Conservation (phyloP, 2,329 filamentous ascomycete genomes). For the Alternaria infectoria region DNA sequence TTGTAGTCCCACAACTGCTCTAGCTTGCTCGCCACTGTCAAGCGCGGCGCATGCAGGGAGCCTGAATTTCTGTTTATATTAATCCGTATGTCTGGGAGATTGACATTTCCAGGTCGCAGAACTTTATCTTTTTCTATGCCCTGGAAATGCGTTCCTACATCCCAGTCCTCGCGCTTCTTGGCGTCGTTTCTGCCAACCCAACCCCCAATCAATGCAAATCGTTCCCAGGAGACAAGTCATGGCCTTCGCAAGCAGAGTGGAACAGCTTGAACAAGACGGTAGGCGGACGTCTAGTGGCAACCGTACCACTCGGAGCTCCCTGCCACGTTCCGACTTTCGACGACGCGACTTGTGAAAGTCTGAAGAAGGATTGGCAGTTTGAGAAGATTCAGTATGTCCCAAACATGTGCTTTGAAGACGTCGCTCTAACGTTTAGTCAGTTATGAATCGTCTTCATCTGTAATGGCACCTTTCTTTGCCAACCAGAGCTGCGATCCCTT, state of each 20-base stretch:
- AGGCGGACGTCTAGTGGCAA: slow-evolving; percentile 24
- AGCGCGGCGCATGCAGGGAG: background rate
- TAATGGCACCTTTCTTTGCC: slow-evolving; percentile 32
- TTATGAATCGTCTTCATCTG: slow-evolving; percentile 30
- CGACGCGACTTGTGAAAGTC: slow-evolving; percentile 16
- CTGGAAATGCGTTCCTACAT: slow-evolving; percentile 3
- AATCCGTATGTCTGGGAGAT: background rate
- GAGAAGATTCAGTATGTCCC: slow-evolving; percentile 21
- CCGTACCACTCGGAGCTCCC: slow-evolving; percentile 27
- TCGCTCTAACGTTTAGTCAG: slow-evolving; percentile 1
- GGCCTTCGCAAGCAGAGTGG: slow-evolving; percentile 27
- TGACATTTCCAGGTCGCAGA: background rate
- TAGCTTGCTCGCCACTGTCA: background rate
- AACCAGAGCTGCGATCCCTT: slow-evolving; percentile 35
- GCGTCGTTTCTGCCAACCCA: slow-evolving; percentile 8
- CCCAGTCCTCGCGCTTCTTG: slow-evolving; percentile 1
- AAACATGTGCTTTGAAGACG: background rate
- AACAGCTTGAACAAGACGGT: slow-evolving; percentile 24
- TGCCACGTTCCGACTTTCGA: slow-evolving; percentile 25
- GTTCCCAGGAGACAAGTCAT: slow-evolving; percentile 30
- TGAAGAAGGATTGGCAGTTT: slow-evolving; percentile 21
- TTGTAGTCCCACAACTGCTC: background rate
- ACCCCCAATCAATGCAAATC: slow-evolving; percentile 19
- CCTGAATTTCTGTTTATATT: slow-evolving; percentile 4
- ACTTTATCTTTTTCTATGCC: background rate